These are phyloP conservation scores for Sophora flavescens DNA, from an alignment of 306 rosid species.

Conservation along the genomic window DNA sequence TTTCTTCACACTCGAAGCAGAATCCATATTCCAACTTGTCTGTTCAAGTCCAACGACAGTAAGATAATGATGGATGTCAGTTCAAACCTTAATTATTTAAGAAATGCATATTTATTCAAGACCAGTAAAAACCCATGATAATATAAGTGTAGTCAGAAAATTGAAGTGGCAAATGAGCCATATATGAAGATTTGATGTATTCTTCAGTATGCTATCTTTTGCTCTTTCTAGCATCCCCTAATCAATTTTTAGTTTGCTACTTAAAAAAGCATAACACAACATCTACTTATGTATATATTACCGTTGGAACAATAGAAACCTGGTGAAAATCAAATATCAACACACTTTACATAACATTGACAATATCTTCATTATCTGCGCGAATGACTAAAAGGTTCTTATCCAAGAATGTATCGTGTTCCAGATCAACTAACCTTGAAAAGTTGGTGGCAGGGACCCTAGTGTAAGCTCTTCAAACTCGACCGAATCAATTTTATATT, in stretches of 20 bases:
- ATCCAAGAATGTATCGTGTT: neutral
- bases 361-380: neutral
- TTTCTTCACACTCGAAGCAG: neutral
- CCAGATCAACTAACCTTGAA: slow-evolving; percentile 70
- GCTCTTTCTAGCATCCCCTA: neutral
- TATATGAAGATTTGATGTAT: neutral
- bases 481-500: slow-evolving; percentile 79
- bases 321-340: neutral
- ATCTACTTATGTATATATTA: too few relatives aligned
- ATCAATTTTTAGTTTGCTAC: neutral
- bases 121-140: neutral
- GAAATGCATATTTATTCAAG: neutral
- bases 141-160: neutral
- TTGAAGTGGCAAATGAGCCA: neutral
- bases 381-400: neutral
- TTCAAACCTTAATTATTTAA: neutral
- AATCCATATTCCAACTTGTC: neutral
- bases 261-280: neutral
- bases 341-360: neutral
- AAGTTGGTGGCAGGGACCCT: slow-evolving; percentile 88
- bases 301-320: too few relatives aligned
- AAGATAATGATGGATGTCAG: neutral
- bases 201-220: neutral
- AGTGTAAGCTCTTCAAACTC: slow-evolving; percentile 80
- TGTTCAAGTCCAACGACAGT: neutral